phyloP scores from a whole-genome alignment of 2,329 filamentous ascomycete species.

The Phialophora expanda region DNA sequence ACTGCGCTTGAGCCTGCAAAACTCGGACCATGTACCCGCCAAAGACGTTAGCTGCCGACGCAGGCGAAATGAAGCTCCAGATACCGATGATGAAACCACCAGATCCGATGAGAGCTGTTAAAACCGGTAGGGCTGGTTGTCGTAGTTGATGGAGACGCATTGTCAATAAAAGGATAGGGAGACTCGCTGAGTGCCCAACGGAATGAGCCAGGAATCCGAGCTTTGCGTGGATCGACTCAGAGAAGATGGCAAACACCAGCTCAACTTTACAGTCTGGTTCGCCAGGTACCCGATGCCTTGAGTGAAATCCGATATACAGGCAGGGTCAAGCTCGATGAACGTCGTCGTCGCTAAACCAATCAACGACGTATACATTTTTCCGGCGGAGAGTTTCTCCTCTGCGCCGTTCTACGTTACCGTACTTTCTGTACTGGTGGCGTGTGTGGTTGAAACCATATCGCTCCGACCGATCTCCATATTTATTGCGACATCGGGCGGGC shows the following conservation, averaged over 20 bases:
- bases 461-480: not conserved
- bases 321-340: not conserved
- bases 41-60: conserved; percentile 26
- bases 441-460: not conserved
- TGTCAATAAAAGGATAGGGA: not conserved
- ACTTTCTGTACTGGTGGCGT: not conserved
- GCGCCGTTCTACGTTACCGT: not conserved
- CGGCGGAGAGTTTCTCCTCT: not conserved
- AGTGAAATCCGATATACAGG: not conserved
- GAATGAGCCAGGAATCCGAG: not conserved
- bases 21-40: conserved; percentile 21
- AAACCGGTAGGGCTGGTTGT: conserved; percentile 13
- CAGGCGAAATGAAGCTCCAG: conserved; percentile 33
- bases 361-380: not conserved
- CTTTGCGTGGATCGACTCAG: not conserved
- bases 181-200: not conserved
- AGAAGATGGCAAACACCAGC: not conserved
- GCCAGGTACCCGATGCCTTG: not conserved
- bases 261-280: not conserved
- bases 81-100: conserved; percentile 31
- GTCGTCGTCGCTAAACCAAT: not conserved
- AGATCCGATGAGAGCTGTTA: conserved; percentile 28
- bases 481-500: not conserved
- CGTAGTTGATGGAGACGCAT: conserved; percentile 7
- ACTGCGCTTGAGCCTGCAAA: not conserved